phyloP scores from a whole-genome alignment of 169 alveolate genomes.

The Plasmodium sp. region DNA sequence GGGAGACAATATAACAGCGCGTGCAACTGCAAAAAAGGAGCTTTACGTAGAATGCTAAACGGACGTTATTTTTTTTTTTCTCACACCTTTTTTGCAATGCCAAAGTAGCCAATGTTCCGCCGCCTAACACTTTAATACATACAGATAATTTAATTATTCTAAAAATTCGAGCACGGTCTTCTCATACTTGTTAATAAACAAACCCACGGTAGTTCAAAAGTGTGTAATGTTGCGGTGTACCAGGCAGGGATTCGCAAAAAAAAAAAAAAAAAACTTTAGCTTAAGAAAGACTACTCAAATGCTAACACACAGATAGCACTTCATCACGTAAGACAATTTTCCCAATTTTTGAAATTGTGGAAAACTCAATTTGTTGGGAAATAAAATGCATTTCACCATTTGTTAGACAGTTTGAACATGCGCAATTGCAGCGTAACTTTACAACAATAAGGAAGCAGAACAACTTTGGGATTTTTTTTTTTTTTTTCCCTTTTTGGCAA shows the following conservation, averaged over 20 bases:
- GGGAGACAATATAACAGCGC: neutral
- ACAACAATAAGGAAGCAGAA: neutral
- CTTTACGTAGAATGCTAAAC: neutral
- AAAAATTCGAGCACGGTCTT: neutral
- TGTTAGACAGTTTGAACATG: neutral
- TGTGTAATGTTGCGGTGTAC: neutral
- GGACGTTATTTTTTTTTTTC: neutral
- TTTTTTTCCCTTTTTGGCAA: neutral
- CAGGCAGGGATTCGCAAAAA: neutral
- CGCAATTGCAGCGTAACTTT: neutral
- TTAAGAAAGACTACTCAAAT: neutral
- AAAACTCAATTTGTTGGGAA: neutral
- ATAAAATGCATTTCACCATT: neutral
- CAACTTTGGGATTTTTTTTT: neutral
- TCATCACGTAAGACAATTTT: neutral
- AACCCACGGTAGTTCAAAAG: neutral
- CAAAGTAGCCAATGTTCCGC: neutral
- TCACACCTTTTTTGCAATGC: neutral
- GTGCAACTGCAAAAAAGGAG: neutral
- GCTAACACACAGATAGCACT: neutral
- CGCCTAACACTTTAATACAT: neutral
- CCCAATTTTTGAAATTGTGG: neutral
- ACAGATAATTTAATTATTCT: neutral
- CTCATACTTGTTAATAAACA: neutral
- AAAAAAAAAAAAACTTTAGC: neutral